These are phyloP conservation scores for Talaromyces amestolkiae DNA, from an alignment of 2,329 filamentous ascomycete genomes.

Conservation along the genomic window DNA sequence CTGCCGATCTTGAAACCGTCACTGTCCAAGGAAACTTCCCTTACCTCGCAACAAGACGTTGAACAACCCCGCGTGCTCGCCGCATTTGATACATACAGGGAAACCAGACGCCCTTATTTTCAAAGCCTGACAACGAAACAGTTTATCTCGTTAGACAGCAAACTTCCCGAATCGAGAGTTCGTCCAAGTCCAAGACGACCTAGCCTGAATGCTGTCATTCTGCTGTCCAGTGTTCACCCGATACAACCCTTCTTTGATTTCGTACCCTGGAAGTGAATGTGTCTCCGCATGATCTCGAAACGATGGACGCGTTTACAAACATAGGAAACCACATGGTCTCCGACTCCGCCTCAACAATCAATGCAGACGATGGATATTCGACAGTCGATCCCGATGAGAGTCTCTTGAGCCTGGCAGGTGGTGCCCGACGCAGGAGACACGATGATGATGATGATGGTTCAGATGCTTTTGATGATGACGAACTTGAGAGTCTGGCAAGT, in stretches of 20 bases:
- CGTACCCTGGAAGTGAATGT: slow-evolving; percentile 1
- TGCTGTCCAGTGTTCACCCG: neutral
- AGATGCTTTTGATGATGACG: slow-evolving; percentile 79
- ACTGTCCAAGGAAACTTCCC: neutral
- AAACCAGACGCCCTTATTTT: neutral
- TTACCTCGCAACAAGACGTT: neutral
- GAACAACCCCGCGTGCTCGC: slow-evolving; percentile 7
- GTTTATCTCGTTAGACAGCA: neutral
- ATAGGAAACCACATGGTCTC: slow-evolving; percentile 83
- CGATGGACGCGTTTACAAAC: slow-evolving; percentile 74
- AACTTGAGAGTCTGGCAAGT: slow-evolving; percentile 73
- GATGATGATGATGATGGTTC: slow-evolving; percentile 90
- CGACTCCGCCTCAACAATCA: slow-evolving; percentile 81
- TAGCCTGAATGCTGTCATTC: slow-evolving; percentile 10
- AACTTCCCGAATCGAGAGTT: neutral
- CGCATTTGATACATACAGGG: neutral
- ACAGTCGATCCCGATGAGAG: slow-evolving; percentile 75
- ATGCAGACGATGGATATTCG: slow-evolving; percentile 76
- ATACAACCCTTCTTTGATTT: neutral
- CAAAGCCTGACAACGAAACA: neutral
- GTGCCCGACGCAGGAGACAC: slow-evolving; percentile 64
- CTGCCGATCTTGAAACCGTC: neutral
- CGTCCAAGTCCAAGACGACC: neutral
- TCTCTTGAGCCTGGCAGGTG: slow-evolving; percentile 61
- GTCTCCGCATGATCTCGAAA: slow-evolving; percentile 6